Percentiles rank a stretch among this genome's conserved stretches.
phyloP scores from a whole-genome alignment of 371 early-diverging fungal species.

The Capillidium heterosporum region DNA sequence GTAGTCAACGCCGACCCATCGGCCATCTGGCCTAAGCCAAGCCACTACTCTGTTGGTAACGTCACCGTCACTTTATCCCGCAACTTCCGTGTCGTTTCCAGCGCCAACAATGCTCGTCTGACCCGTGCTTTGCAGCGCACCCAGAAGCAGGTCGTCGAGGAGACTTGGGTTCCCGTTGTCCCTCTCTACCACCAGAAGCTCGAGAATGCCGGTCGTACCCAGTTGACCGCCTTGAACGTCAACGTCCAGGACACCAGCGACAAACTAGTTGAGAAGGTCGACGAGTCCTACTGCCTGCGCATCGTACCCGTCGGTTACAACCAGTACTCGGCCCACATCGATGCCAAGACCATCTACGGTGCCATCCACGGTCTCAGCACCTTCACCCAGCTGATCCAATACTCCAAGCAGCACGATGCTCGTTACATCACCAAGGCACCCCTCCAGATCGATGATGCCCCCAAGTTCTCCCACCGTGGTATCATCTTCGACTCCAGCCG shows the following conservation, averaged over 20 bases:
- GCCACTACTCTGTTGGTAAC: background rate
- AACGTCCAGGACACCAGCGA: background rate
- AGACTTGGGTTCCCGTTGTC: background rate
- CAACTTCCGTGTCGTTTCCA: background rate
- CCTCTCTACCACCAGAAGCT: background rate
- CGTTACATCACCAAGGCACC: constrained; percentile 31
- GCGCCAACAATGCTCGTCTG: background rate
- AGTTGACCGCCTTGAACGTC: background rate
- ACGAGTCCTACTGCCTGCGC: background rate
- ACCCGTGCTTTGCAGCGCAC: background rate
- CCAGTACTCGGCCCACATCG: constrained; percentile 13
- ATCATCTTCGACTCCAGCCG: constrained; percentile 54
- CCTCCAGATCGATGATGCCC: constrained; percentile 42
- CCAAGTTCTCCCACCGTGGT: constrained; percentile 52
- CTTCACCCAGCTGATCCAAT: constrained; percentile 41
- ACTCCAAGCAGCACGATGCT: constrained; percentile 8
- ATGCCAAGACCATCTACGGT: constrained; percentile 48
- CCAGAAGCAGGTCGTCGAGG: background rate
- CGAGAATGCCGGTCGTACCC: background rate
- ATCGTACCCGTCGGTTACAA: too few species aligned
- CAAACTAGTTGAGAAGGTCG: background rate
- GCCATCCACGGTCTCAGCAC: constrained; percentile 58
- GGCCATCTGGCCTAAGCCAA: background rate
- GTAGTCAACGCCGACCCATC: background rate
- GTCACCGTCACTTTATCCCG: background rate